Conservation (phyloP, 2,329 filamentous ascomycete species). For the Neopestalotiopsis rosae region DNA sequence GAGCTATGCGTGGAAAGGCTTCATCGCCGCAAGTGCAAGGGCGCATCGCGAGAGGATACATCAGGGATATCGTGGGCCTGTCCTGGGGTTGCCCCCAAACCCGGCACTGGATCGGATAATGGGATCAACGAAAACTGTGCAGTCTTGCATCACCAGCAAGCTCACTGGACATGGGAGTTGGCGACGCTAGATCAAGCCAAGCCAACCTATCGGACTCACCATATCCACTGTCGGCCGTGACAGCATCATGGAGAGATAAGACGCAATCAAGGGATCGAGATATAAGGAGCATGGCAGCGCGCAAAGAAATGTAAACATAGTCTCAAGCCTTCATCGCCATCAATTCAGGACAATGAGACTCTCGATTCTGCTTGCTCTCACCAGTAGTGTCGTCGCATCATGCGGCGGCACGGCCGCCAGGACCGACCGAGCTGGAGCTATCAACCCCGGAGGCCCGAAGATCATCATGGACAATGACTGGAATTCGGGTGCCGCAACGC, state of each 20-base stretch:
- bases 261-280: neutral
- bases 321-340: neutral
- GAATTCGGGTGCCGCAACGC: conserved; percentile 46
- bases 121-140: neutral
- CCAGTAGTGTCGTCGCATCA: conserved; percentile 7
- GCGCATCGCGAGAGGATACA: neutral
- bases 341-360: neutral
- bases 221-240: neutral
- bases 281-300: neutral
- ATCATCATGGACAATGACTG: conserved; percentile 53
- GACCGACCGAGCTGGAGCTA: conserved; percentile 9
- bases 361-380: neutral
- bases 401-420: neutral
- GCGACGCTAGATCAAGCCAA: conserved; percentile 7
- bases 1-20: conserved; percentile 4
- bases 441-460: conserved; percentile 21
- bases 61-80: neutral
- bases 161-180: neutral
- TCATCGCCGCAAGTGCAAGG: conserved; percentile 1
- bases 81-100: neutral
- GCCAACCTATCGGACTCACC: neutral
- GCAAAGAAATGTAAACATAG: neutral
- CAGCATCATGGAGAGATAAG: conserved; percentile 11
- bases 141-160: neutral
- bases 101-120: neutral